phyloP scores from a whole-genome alignment of 352 stramenopile genomes.

The Globisporangium mamillatum region DNA sequence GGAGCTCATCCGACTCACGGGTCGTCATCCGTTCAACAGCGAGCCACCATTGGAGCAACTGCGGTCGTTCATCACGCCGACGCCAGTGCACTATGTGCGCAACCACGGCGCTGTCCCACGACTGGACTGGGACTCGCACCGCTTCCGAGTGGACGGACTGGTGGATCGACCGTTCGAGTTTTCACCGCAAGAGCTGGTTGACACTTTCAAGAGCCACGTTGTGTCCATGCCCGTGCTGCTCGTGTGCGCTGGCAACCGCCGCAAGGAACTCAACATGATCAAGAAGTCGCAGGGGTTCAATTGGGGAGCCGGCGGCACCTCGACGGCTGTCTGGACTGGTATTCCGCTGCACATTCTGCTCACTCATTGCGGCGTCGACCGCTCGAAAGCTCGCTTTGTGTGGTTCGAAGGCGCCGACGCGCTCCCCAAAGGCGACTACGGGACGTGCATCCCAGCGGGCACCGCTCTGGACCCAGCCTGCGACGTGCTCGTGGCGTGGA shows the following conservation, averaged over 20 bases:
- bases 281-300: constrained; percentile 93
- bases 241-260: constrained; percentile 92
- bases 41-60: constrained; percentile 84
- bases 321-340: constrained; percentile 91
- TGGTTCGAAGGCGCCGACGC: constrained; percentile 89
- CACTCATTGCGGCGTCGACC: constrained; percentile 20
- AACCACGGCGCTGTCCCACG: constrained; percentile 91
- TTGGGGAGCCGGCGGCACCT: constrained; percentile 88
- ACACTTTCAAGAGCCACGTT: constrained; percentile 32
- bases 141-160: constrained; percentile 63
- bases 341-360: constrained; percentile 5
- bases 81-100: constrained; percentile 91
- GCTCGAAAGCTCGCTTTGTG: constrained; percentile 69
- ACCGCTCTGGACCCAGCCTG: constrained; percentile 86
- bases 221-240: constrained; percentile 86
- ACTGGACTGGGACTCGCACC: constrained; percentile 74
- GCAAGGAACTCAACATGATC: constrained; percentile 95
- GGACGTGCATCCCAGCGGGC: constrained; percentile 86
- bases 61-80: constrained; percentile 89
- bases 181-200: constrained; percentile 34
- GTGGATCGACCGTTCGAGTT: constrained; percentile 49
- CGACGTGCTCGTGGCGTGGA: constrained; percentile 91
- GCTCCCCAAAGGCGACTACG: constrained; percentile 89
- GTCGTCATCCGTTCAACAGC: constrained; percentile 93
- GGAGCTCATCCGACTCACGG: constrained; percentile 88